Evolutionary conservation across 106 monocot species (phyloP), one percentile per base, ranked within the genome.

Genomic region (Dendrobium nobile): DNA sequence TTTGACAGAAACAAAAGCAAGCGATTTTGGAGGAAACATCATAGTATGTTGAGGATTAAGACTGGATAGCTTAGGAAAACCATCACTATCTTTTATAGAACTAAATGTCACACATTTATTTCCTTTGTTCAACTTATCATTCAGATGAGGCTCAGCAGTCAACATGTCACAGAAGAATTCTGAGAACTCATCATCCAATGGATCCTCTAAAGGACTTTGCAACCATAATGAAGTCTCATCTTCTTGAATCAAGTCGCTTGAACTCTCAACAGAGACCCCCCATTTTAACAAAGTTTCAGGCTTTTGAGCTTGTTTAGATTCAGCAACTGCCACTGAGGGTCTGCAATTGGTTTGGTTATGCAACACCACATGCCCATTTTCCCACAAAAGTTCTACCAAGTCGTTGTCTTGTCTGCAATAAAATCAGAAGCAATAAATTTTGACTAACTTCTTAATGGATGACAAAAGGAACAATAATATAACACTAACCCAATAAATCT

Each of bases 381-480:
- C 54, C 95, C 95, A 92, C 24, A 90, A 43, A 9, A 95, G 87
- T 77, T 95, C 95, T 15, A 89, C 41, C 18, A 95, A 87, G 17
- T 88, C 88, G 45, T 84, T 48, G 2, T 87, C 87, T 28, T 64
- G 28, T 33, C 87, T 87, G 82, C 10, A 0, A 48, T 28, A 40
- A 78, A 17, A 70, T 54, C 37, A 5, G n/a, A 41, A 42, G 42
- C 2, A 28, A 19, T 43, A 44, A 44, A 17, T 18, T 20, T 17
- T 41, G 45, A 75, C 20, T 75, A 47, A 47, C 7, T 47, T 22
- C 16, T 44, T 13, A 17, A 61, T 22, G 59, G n/a, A 22, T 61
- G 47, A 47, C 47, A 20, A 2, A 64, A 7, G 65, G 37, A 3
- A 51, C 78, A 24, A 4, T 33, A 24, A 4, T 33, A 17, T 72